Conservation (phyloP, 805 yeast genomes). For the Starmerella cellae region DNA sequence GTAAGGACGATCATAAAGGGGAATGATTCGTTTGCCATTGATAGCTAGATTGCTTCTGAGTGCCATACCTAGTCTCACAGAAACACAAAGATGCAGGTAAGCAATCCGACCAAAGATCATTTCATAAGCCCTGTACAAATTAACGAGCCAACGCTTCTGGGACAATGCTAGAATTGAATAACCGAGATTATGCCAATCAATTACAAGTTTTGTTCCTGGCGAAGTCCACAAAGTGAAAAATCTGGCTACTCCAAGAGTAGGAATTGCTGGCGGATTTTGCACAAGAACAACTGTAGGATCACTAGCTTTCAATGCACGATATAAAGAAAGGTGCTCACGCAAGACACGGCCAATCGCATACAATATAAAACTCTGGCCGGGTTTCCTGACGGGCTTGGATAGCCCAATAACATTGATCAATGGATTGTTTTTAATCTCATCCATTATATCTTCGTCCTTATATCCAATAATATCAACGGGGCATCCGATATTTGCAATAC, state of each 20-base stretch:
- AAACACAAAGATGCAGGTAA: conserved; percentile 65
- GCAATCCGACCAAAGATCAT: conserved; percentile 47
- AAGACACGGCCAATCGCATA: conserved; percentile 50
- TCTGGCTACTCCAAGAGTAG: conserved; percentile 54
- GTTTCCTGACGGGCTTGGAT: conserved; percentile 20
- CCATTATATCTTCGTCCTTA: conserved; percentile 23
- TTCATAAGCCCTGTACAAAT: conserved; percentile 51
- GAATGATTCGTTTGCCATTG: conserved; percentile 36
- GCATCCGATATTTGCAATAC: conserved; percentile 56
- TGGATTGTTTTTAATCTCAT: conserved; percentile 19
- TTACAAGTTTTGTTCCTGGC: conserved; percentile 48
- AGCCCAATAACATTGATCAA: conserved; percentile 25
- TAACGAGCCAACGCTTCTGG: conserved; percentile 26
- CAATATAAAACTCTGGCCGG: conserved; percentile 36
- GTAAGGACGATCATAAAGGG: conserved; percentile 74
- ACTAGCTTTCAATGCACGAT: conserved; percentile 33
- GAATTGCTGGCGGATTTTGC: conserved; percentile 83
- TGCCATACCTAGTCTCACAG: conserved; percentile 54
- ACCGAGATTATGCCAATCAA: conserved; percentile 96
- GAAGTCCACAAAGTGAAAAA: conserved; percentile 38
- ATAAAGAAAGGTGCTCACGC: conserved; percentile 39
- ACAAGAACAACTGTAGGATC: conserved; percentile 43
- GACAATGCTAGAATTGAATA: conserved; percentile 65
- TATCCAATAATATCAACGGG: conserved; percentile 80
- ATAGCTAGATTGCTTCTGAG: conserved; percentile 45